Conservation (phyloP, 1,284 basidiomycete species). For the Clitocybe nebularis region DNA sequence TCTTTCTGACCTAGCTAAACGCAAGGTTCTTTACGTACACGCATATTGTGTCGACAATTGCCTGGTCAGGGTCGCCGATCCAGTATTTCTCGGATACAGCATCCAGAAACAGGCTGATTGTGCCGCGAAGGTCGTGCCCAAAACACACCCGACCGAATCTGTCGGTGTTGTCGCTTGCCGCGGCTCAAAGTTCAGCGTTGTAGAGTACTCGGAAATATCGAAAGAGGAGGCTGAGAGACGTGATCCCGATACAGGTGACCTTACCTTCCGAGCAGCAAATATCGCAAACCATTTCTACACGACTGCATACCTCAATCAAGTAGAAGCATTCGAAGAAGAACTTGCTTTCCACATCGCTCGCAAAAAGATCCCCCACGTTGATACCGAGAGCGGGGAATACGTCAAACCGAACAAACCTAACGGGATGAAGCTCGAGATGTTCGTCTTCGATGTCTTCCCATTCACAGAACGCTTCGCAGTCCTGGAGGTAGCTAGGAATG, state of each 20-base stretch:
- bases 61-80: constrained; percentile 95
- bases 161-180: constrained; percentile 93
- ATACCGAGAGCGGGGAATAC: constrained; percentile 57
- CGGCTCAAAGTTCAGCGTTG: constrained; percentile 83
- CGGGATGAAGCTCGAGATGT: constrained; percentile 99
- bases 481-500: constrained; percentile 82
- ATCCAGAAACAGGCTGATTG: constrained; percentile 84
- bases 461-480: constrained; percentile 83
- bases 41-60: constrained; percentile 99
- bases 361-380: constrained; percentile 93
- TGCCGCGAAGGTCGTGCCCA: constrained; percentile 96
- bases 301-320: constrained; percentile 75
- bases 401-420: constrained; percentile 90
- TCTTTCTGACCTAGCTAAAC: constrained; percentile 76
- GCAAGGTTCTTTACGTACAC: constrained; percentile 87
- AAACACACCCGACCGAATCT: constrained; percentile 81
- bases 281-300: constrained; percentile 99
- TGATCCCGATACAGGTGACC: constrained; percentile 67
- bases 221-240: constrained; percentile 79
- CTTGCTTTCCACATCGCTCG: constrained; percentile 97
- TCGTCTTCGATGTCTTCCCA: constrained; percentile 99
- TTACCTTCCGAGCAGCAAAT: constrained; percentile 93
- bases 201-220: constrained; percentile 98
- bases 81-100: constrained; percentile 93
- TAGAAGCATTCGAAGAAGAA: constrained; percentile 82